phyloP scores from a whole-genome alignment of 1,284 basidiomycete genomes.

The Baeospora myosura region DNA sequence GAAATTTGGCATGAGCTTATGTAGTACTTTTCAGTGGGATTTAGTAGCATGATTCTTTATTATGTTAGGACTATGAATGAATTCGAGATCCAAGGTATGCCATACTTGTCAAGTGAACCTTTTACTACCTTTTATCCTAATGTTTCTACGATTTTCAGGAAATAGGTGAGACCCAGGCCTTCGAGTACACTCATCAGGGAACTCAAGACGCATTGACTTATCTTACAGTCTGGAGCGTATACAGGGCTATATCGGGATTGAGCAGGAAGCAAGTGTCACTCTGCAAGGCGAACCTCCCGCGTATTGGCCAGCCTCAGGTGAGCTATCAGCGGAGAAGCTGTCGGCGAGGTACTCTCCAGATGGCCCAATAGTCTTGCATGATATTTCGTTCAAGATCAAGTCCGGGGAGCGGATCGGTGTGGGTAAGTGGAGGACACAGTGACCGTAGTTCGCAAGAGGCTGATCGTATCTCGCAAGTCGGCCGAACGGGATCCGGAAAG shows the following conservation, averaged over 20 bases:
- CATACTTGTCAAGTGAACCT: neutral
- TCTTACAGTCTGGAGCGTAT: slow-evolving; percentile 48
- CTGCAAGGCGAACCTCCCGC: slow-evolving; percentile 46
- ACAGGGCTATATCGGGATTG: slow-evolving; percentile 48
- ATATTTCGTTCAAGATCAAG: slow-evolving; percentile 36
- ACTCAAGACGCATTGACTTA: slow-evolving; percentile 1
- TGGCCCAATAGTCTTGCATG: slow-evolving; percentile 36
- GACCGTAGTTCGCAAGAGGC: neutral
- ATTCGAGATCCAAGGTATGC: slow-evolving; percentile 31
- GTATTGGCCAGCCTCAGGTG: slow-evolving; percentile 61
- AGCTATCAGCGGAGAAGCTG: slow-evolving; percentile 45
- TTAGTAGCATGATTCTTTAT: slow-evolving; percentile 43
- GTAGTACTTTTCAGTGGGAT: slow-evolving; percentile 30
- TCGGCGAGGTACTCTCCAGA: slow-evolving; percentile 38
- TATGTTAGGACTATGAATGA: slow-evolving; percentile 48
- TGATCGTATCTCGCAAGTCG: slow-evolving; percentile 26
- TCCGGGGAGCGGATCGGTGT: slow-evolving; percentile 45
- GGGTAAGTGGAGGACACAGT: slow-evolving; percentile 18
- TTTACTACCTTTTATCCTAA: neutral
- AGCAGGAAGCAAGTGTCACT: slow-evolving; percentile 42
- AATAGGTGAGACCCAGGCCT: slow-evolving; percentile 15
- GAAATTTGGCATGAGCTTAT: neutral
- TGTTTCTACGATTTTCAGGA: slow-evolving; percentile 10
- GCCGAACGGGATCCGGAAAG: slow-evolving; percentile 60
- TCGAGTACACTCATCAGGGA: neutral